A percentile compares a stretch with the other conserved stretches of the same genome.
Evolutionary conservation across 768 basidiomycete genomes (phyloP).

Genomic region (Ephemerocybe angulata): DNA sequence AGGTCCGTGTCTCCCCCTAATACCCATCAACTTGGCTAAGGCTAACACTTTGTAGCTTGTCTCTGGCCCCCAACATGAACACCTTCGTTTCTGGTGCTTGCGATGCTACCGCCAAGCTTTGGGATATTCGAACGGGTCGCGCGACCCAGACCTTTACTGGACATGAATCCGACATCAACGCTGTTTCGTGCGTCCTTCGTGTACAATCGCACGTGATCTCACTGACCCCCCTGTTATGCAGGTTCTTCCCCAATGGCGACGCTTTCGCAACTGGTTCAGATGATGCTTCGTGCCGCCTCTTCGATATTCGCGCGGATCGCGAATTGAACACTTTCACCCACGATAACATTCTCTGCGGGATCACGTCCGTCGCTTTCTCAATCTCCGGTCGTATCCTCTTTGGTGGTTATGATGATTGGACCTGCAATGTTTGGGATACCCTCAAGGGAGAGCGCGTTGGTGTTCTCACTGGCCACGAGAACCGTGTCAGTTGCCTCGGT

Average conservation of each 20-base stretch:
- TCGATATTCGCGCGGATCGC: slow-evolving; percentile 96
- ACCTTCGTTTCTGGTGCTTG: slow-evolving; percentile 99
- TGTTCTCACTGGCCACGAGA: slow-evolving; percentile 96
- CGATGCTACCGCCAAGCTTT: slow-evolving; percentile 96
- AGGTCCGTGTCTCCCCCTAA: slow-evolving; percentile 55
- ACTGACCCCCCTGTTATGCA: slow-evolving; percentile 29
- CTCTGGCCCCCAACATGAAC: slow-evolving; percentile 88
- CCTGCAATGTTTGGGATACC: slow-evolving; percentile 99
- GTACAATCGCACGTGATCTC: slow-evolving; percentile 9
- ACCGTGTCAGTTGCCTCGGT: slow-evolving; percentile 94
- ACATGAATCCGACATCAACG: slow-evolving; percentile 98
- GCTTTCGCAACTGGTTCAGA: slow-evolving; percentile 99
- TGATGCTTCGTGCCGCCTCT: slow-evolving; percentile 96
- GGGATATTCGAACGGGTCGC: slow-evolving; percentile 97
- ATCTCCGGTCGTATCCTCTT: slow-evolving; percentile 96
- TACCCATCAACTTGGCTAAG: slow-evolving; percentile 13
- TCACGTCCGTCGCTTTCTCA: slow-evolving; percentile 98
- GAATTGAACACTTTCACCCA: slow-evolving; percentile 97
- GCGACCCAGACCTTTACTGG: slow-evolving; percentile 98
- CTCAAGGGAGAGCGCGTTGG: slow-evolving; percentile 98
- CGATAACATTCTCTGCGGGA: slow-evolving; percentile 98
- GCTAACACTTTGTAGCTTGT: slow-evolving; percentile 56
- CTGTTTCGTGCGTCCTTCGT: slow-evolving; percentile 75
- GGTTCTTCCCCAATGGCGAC: slow-evolving; percentile 99
- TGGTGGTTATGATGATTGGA: slow-evolving; percentile 99